phyloP scores from a whole-genome alignment of 2,329 filamentous ascomycete genomes.

The Trichoderma arundinaceum region DNA sequence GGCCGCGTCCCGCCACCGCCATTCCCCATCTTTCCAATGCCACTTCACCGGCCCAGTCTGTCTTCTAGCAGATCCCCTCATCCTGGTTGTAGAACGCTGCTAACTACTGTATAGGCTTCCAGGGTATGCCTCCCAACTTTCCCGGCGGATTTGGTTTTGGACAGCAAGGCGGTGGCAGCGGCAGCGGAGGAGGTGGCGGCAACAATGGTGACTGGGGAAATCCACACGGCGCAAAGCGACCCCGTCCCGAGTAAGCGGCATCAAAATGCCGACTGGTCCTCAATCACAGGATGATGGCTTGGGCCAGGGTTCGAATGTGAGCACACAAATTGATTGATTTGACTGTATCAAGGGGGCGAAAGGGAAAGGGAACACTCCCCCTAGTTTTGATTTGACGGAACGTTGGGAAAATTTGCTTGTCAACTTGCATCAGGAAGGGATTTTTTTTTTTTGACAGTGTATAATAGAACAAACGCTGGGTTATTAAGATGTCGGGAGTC shows the following conservation, averaged over 20 bases:
- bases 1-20: conserved; percentile 16
- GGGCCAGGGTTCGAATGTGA: neutral
- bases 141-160: conserved; percentile 73
- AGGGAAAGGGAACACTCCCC: neutral
- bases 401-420: conserved; percentile 1
- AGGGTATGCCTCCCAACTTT: conserved; percentile 72
- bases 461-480: conserved; percentile 31
- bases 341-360: neutral
- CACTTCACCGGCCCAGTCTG: conserved; percentile 11
- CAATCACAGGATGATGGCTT: neutral
- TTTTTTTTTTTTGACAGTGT: conserved; percentile 23
- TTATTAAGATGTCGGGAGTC: conserved; percentile 21
- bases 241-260: conserved; percentile 68
- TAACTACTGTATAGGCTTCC: conserved; percentile 59
- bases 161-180: conserved; percentile 50
- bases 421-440: conserved; percentile 22
- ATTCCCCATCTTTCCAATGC: conserved; percentile 6
- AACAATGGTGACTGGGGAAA: conserved; percentile 71
- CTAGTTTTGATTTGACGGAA: neutral
- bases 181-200: conserved; percentile 39
- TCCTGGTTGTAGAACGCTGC: conserved; percentile 3
- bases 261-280: neutral
- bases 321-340: neutral
- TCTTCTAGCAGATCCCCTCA: neutral
- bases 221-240: conserved; percentile 80